These are phyloP conservation scores for Coriolopsis trogii DNA, from an alignment of 1,284 basidiomycete species.

Conservation along the genomic window DNA sequence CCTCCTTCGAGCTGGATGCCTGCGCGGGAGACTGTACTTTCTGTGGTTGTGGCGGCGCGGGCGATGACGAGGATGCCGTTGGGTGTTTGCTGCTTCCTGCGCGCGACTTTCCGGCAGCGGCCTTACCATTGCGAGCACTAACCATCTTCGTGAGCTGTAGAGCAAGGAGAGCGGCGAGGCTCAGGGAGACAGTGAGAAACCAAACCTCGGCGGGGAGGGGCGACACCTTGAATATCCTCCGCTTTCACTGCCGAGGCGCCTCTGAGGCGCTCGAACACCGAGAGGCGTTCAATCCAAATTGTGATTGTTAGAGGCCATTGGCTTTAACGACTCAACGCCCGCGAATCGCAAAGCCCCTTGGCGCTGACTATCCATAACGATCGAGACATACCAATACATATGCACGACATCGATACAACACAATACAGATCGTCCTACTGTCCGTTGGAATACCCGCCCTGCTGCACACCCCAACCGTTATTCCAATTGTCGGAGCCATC, in stretches of 20 bases:
- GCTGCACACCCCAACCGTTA: conserved; percentile 4
- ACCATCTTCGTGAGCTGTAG: no score
- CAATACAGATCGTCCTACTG: not conserved
- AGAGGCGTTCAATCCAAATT: conserved; percentile 21
- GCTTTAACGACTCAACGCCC: conserved; percentile 24
- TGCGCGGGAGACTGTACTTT: conserved; percentile 18
- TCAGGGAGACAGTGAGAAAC: not conserved
- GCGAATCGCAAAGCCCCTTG: not conserved
- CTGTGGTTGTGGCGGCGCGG: conserved; percentile 11
- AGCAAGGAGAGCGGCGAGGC: no score
- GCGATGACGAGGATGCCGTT: conserved; percentile 17
- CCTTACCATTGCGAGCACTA: conserved; percentile 14
- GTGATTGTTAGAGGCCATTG: conserved; percentile 15
- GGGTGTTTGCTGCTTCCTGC: conserved; percentile 14
- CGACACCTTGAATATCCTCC: no score
- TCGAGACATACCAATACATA: not conserved
- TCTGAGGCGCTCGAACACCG: conserved; percentile 20
- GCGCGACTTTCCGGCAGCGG: conserved; percentile 12
- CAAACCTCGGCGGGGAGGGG: conserved; percentile 8
- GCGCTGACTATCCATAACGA: no score
- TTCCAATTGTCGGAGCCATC: conserved; percentile 10
- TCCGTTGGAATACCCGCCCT: not conserved
- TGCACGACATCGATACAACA: not conserved
- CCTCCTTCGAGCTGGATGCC: conserved; percentile 23
- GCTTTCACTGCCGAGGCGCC: conserved; percentile 1